Evolutionary conservation across 2,329 filamentous ascomycete genomes (phyloP).

Genomic region (Pseudogymnoascus sp.): DNA sequence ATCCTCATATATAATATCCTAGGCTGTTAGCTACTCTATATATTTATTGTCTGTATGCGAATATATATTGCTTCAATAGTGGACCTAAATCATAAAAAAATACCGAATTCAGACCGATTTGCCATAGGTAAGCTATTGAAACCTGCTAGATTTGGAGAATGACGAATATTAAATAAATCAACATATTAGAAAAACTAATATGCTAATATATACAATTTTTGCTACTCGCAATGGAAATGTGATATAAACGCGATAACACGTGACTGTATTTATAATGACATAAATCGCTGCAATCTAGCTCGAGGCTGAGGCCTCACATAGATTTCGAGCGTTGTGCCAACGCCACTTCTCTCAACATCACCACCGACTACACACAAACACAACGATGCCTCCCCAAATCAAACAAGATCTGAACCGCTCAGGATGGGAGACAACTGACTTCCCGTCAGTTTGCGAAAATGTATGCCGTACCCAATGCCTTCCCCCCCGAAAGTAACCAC

Average conservation of each 20-base stretch:
- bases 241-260: neutral
- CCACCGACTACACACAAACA: neutral
- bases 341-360: neutral
- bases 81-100: neutral
- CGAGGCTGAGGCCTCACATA: slow-evolving; percentile 2
- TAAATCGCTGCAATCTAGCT: neutral
- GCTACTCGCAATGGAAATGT: neutral
- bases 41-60: neutral
- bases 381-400: slow-evolving; percentile 77
- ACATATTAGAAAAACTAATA: neutral
- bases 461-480: neutral
- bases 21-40: neutral
- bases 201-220: neutral
- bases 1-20: neutral
- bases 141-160: too few species aligned
- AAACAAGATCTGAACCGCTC: slow-evolving; percentile 93
- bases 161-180: neutral
- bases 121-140: too few species aligned
- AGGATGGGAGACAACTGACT: slow-evolving; percentile 91
- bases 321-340: neutral
- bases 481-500: neutral
- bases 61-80: neutral
- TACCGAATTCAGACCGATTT: too few species aligned
- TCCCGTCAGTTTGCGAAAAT: slow-evolving; percentile 61
- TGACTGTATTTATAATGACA: slow-evolving; percentile 1